Base-by-base conservation (phyloP, 1,284 basidiomycete species). In the Ceratobasidium papillatum region DNA sequence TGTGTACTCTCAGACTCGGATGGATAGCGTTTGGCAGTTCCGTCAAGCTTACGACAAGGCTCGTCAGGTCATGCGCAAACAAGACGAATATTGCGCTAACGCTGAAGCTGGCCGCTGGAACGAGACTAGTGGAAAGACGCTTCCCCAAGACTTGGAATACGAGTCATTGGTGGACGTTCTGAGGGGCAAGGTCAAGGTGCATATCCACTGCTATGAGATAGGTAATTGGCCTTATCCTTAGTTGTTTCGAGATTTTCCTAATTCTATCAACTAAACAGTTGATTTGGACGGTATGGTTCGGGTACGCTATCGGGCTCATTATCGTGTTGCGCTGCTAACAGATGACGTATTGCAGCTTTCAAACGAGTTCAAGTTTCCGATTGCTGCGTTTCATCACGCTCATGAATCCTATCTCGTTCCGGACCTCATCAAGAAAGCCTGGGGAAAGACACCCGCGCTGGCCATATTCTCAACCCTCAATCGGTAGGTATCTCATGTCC, bases 401-500 rank as follows among this genome's bases (percentile, higher is more conserved):
- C 89, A 90, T 77, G 93, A 94, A 81, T 89, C 94, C 0, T 96
- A 93, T 80, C 88, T 96, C n/a, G 90, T 94, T 30, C 93, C 94
- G 0, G 89, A 90, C 51, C 81, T 94, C 1, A 84, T 97, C 72
- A 94, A 94, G 81, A 84, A 86, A 79, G 87, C 90, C 1, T 94
- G 89, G 78, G 90, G 66, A 43, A 81, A 83, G 17, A 85, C 86
- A 9, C 93, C 93, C 1, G 91, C 90, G 12, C 83, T 90, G 41
- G 93, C 93, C 3, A 82, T 95, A 64, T 95, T 95, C 41, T 90
- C 91, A 1, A 91, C 90, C 3, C 86, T 87, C 76, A 84, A 84
- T 71, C 83, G 88, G 49, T 86, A 84, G 77, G 81, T 85, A 78
- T n/a, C n/a, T 86, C 76, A 66, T 78, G 12, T 30, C 17, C 34